Evolutionary conservation across 331 rosid genomes (phyloP), one percentile per base, ranked within the genome.

Genomic region (Acacia concinna): DNA sequence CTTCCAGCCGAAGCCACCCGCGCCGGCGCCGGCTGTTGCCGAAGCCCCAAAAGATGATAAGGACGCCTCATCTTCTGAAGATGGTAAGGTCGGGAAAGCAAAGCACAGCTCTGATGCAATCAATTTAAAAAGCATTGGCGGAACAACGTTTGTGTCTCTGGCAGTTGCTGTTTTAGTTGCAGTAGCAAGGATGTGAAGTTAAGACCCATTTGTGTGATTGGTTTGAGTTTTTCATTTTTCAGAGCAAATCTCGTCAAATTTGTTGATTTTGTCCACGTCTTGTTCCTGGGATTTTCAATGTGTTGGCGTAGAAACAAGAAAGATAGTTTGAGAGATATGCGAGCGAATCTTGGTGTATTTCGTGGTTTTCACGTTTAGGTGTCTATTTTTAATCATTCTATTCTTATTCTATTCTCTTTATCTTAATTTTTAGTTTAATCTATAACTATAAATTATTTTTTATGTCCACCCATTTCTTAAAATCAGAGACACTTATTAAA

Each of bases 1-100:
- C 46, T 60, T 71, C 25, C 62, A 44, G 59, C 51, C 82, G 15
- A 79, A 79, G 78, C 72, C 78, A 9, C 77, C 78, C 4, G 77
- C 76, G 3, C 82, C 77, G 34, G 65, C 82, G 8, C 78, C 82
- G 18, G 64, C 78, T 1, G 47, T 74, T 2, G 73, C 77, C 31
- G 20, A 20, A n/a, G 69, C 59, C 9, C 73, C 82, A 1, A 79
- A 71, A 65, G 71, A 38, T n/a, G 74, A 57, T 49, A 70, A 78
- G 15, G 44, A 64, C 14, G 1, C 23, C 25, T 32, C 49, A 37
- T 37, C 71, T n/a, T 35, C 51, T 11, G 72, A n/a, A 9, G 37
- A 38, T 67, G 72, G 43, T 67, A 46, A 67, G 51, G 72, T 38
- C 5, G 14, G 37, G 51, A 11, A 51, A 38, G 51, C 72, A 5